Conservation (phyloP, 169 alveolate species). For the Plasmodium berghei region DNA sequence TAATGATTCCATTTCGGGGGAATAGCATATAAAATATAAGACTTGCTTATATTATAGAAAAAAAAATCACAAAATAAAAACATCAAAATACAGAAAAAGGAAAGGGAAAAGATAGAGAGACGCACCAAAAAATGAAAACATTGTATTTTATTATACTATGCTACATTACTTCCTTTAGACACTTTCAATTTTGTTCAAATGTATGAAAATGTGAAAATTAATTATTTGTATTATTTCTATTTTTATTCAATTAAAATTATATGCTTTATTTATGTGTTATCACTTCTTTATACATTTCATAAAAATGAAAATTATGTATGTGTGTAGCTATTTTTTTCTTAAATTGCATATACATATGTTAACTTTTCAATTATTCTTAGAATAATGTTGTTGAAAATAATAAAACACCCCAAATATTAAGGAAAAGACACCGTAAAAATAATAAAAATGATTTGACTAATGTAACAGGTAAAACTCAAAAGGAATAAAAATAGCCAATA, state of each 20-base stretch:
- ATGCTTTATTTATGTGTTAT: not conserved
- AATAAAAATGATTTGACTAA: constrained; percentile 23
- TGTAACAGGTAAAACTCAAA: constrained; percentile 27
- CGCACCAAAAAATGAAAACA: constrained; percentile 24
- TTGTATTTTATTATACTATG: constrained; percentile 49
- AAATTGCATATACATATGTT: not conserved
- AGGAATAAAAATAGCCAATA: not conserved
- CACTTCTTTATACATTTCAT: not conserved
- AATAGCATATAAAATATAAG: constrained; percentile 24
- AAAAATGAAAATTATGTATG: not conserved
- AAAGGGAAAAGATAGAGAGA: constrained; percentile 11
- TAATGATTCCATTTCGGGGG: constrained; percentile 14
- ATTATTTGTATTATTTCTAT: constrained; percentile 10
- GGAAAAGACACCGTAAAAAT: constrained; percentile 18
- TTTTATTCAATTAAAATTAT: too few species aligned
- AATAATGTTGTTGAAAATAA: constrained; percentile 21
- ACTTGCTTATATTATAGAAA: constrained; percentile 23
- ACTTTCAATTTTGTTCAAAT: constrained; percentile 42
- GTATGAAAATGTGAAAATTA: constrained; percentile 64
- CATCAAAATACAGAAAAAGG: constrained; percentile 13
- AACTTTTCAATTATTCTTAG: constrained; percentile 12
- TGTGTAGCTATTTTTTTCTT: not conserved
- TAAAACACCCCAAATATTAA: constrained; percentile 22
- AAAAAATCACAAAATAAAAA: constrained; percentile 14
- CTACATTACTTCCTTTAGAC: constrained; percentile 40